Percentiles rank a stretch among this genome's conserved stretches.
phyloP scores from a whole-genome alignment of 2,329 filamentous ascomycete species.

The Aureobasidium mangrovei region DNA sequence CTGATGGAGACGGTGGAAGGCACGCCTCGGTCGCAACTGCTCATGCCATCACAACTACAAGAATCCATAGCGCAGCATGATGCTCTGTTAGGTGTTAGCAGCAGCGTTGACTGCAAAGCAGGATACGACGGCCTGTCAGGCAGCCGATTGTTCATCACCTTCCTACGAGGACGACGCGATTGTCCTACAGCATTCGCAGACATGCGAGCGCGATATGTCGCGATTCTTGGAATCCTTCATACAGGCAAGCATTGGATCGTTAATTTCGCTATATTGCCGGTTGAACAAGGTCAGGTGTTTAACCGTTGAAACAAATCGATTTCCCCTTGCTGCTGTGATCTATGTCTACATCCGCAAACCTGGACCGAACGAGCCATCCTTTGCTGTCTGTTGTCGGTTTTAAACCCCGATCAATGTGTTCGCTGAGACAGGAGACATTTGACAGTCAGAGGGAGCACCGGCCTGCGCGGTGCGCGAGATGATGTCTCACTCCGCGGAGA shows the following conservation, averaged over 20 bases:
- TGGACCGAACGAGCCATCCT: too few species aligned
- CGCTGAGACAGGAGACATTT: not conserved
- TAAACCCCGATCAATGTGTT: not conserved
- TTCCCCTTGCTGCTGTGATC: not conserved
- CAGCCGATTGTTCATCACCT: too few species aligned
- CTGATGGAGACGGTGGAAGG: not conserved
- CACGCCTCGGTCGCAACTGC: not conserved
- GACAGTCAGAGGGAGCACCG: not conserved
- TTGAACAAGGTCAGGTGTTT: not conserved
- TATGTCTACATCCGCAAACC: too few species aligned
- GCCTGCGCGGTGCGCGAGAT: not conserved
- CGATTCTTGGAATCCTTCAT: too few species aligned
- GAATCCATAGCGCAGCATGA: too few species aligned
- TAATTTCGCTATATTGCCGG: not conserved
- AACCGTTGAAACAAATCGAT: too few species aligned
- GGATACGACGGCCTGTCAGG: too few species aligned
- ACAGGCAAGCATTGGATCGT: not conserved
- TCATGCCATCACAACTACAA: not conserved
- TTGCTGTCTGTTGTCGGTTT: not conserved
- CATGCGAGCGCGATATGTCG: too few species aligned
- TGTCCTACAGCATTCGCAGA: too few species aligned
- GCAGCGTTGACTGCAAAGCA: too few species aligned
- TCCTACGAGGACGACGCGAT: too few species aligned
- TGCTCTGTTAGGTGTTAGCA: too few species aligned
- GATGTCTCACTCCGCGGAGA: constrained; percentile 12